phyloP scores from a whole-genome alignment of 768 basidiomycete genomes.

The Rhodotorula toruloides region DNA sequence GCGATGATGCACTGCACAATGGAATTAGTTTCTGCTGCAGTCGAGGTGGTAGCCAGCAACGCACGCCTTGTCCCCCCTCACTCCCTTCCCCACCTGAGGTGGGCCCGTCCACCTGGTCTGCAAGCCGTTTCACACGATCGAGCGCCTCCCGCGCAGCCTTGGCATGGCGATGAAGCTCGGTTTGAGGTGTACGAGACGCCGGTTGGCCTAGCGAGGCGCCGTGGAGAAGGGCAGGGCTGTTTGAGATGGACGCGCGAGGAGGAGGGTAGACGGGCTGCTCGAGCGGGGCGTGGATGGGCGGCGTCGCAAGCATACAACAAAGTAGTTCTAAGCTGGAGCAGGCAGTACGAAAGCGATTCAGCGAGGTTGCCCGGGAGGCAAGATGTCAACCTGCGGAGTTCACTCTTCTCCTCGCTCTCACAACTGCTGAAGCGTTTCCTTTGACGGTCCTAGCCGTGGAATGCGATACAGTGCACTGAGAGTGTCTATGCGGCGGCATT shows the following conservation, averaged over 20 bases:
- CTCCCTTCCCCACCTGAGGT: background rate
- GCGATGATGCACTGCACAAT: conserved; percentile 33
- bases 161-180: background rate
- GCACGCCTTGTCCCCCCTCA: background rate
- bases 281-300: background rate
- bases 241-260: background rate
- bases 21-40: too few relatives aligned
- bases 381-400: too few relatives aligned
- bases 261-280: background rate
- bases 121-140: background rate
- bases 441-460: background rate
- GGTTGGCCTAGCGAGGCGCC: too few relatives aligned
- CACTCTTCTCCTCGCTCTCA: too few relatives aligned
- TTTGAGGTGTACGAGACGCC: background rate
- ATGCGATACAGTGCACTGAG: background rate
- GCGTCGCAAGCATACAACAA: background rate
- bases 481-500: too few relatives aligned
- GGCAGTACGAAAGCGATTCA: background rate
- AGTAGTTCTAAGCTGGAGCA: background rate
- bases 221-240: background rate
- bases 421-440: background rate
- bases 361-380: too few relatives aligned
- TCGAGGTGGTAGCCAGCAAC: too few relatives aligned
- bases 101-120: background rate
- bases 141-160: background rate